Conservation (phyloP, 2,329 filamentous ascomycete species). For the Aspergillus flavus region DNA sequence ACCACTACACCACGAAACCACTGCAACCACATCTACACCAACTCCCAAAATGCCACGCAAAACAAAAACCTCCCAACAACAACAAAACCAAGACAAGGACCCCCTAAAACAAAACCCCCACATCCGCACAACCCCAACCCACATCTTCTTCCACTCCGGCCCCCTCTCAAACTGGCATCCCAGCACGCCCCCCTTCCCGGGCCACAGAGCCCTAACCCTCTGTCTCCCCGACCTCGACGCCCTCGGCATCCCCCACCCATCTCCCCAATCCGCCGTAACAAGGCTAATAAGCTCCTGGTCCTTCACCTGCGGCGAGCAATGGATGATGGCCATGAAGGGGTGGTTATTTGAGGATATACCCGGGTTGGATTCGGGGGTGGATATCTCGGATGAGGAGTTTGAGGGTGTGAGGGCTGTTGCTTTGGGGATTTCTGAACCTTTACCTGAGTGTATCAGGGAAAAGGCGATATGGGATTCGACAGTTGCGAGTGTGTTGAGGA, state of each 20-base stretch:
- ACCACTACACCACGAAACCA: no score
- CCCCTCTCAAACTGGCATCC: slow-evolving; percentile 18
- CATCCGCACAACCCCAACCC: slow-evolving; percentile 11
- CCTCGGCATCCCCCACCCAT: slow-evolving; percentile 4
- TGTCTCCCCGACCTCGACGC: slow-evolving; percentile 10
- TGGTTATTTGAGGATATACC: slow-evolving; percentile 14
- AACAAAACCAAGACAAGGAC: neutral
- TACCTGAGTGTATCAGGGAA: neutral
- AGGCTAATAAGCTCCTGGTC: slow-evolving; percentile 7
- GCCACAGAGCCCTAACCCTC: slow-evolving; percentile 8
- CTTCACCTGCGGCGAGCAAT: slow-evolving; percentile 18
- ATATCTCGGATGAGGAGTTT: neutral
- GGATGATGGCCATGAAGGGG: slow-evolving; percentile 19
- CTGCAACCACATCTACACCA: no score
- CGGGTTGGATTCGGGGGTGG: rapidly evolving
- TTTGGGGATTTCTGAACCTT: neutral
- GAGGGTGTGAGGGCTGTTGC: neutral
- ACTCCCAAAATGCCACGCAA: neutral
- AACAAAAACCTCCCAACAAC: neutral
- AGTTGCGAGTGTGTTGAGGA: neutral
- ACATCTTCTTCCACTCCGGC: slow-evolving; percentile 17
- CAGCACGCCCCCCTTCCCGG: slow-evolving; percentile 7
- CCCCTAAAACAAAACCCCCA: neutral
- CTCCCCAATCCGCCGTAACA: slow-evolving; percentile 3
- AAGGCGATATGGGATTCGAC: neutral